Evolutionary conservation across 169 alveolate species (phyloP).

Genomic region (Eimeria nieschulzi): DNA sequence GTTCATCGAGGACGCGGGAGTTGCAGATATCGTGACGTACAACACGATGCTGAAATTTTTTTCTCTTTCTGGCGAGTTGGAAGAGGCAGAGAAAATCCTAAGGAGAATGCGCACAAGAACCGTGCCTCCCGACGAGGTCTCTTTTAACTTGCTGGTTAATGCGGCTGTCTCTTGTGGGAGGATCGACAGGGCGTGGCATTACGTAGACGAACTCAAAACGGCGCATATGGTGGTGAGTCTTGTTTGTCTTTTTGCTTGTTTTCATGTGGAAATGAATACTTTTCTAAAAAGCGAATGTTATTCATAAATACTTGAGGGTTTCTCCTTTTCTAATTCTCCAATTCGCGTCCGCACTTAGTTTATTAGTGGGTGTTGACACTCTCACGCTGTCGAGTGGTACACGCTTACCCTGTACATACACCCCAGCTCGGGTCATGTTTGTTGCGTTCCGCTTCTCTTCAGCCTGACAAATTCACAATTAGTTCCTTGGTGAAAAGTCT

Average conservation of each 20-base stretch:
- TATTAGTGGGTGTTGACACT: too few species aligned
- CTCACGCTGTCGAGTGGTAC: too few species aligned
- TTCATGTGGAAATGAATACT: background rate
- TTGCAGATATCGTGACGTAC: conserved; percentile 60
- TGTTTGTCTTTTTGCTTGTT: background rate
- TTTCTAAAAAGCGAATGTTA: too few species aligned
- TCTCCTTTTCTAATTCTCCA: too few species aligned
- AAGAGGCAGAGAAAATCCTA: conserved; percentile 29
- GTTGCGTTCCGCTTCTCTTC: background rate
- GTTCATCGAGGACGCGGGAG: conserved; percentile 29
- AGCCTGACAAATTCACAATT: conserved; percentile 54
- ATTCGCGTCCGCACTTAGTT: too few species aligned
- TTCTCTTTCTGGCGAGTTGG: conserved; percentile 1
- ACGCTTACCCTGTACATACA: too few species aligned
- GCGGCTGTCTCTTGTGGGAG: conserved; percentile 37
- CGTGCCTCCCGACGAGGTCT: conserved; percentile 25
- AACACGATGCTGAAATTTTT: conserved; percentile 52
- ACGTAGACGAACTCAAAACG: conserved; percentile 11
- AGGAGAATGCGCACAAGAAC: background rate
- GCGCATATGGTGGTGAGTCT: conserved; percentile 2
- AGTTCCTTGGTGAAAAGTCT: conserved; percentile 48
- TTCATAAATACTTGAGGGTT: too few species aligned
- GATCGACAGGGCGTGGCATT: conserved; percentile 58
- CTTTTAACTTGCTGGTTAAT: conserved; percentile 34
- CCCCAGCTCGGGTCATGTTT: background rate